A percentile compares a stretch with the other conserved stretches of the same genome.
Evolutionary conservation across 345 rosid species (phyloP).

Genomic region (Moricandia arvensis): DNA sequence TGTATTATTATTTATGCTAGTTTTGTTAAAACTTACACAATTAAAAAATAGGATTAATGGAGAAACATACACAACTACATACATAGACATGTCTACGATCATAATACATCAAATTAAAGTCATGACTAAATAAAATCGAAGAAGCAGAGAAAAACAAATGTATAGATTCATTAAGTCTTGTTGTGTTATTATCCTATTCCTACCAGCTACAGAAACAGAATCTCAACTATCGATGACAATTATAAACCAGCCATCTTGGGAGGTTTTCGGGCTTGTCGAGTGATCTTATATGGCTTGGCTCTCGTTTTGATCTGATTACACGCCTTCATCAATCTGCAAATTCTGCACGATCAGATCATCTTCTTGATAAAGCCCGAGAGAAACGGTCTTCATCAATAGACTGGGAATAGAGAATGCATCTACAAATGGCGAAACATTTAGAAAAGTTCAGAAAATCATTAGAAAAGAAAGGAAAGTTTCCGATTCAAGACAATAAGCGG

Average conservation of each 20-base stretch:
- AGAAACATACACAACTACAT: neutral
- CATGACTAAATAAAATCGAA: neutral
- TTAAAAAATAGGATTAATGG: neutral
- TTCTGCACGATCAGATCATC: neutral
- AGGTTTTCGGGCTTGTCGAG: neutral
- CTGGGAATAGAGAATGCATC: neutral
- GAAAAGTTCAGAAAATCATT: neutral
- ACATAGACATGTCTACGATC: neutral
- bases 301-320: neutral
- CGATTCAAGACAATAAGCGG: neutral
- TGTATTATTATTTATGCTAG: no score
- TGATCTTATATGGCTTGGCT: neutral
- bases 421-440: neutral
- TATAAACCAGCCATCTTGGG: neutral
- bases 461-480: neutral
- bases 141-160: neutral
- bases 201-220: neutral
- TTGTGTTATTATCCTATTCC: neutral
- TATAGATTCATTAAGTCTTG: neutral
- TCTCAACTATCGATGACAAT: neutral
- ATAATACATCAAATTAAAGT: neutral
- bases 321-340: neutral
- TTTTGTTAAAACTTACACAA: neutral
- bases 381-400: neutral
- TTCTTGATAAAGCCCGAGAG: neutral